These are phyloP conservation scores for Calonectria multiphialidica DNA, from an alignment of 2,329 filamentous ascomycete species.

Conservation along the genomic window DNA sequence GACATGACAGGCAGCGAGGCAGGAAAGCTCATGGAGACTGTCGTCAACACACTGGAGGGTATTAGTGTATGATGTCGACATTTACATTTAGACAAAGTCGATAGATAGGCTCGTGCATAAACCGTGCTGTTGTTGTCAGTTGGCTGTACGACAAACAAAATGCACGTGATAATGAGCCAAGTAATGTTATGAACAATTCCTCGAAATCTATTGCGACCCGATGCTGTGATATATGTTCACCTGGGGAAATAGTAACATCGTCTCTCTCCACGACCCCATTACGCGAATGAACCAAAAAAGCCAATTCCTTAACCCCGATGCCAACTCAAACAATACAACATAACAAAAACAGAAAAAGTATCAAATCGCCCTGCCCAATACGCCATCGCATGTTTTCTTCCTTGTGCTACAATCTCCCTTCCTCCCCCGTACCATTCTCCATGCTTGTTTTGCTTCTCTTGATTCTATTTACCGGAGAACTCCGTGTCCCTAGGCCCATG, in stretches of 20 bases:
- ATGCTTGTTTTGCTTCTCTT: neutral
- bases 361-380: conserved; percentile 29
- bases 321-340: conserved; percentile 29
- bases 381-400: conserved; percentile 41
- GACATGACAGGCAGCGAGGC: conserved; percentile 53
- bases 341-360: conserved; percentile 28
- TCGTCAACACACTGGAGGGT: conserved; percentile 55
- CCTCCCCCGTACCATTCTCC: conserved; percentile 15
- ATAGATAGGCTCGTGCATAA: neutral
- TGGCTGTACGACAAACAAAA: neutral
- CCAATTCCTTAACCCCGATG: conserved; percentile 23
- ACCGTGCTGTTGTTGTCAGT: neutral
- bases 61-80: conserved; percentile 45
- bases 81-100: neutral
- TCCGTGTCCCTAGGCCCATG: conserved; percentile 19
- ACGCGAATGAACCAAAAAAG: conserved; percentile 19
- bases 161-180: neutral
- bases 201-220: conserved; percentile 37
- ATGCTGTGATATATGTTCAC: conserved; percentile 33
- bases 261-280: conserved; percentile 24
- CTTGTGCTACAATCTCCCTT: conserved; percentile 28
- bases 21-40: conserved; percentile 55
- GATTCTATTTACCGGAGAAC: conserved; percentile 6
- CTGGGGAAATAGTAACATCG: conserved; percentile 1
- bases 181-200: neutral